phyloP scores from a whole-genome alignment of 2,329 filamentous ascomycete species.

The Phoma sp. region DNA sequence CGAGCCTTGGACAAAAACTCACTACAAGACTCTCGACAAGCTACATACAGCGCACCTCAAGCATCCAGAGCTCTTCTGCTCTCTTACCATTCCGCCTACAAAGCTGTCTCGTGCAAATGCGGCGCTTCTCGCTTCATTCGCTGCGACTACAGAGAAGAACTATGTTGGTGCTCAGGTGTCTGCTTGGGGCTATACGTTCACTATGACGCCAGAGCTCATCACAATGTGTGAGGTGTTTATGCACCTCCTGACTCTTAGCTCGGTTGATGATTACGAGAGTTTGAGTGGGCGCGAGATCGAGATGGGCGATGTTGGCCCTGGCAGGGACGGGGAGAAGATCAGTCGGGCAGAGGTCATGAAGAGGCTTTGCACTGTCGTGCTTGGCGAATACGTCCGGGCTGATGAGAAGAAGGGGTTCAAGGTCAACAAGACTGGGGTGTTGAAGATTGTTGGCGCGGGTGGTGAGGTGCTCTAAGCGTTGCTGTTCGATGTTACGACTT shows the following conservation, averaged over 20 bases:
- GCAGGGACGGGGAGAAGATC: constrained; percentile 30
- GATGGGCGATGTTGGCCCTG: constrained; percentile 37
- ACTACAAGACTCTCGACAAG: constrained; percentile 47
- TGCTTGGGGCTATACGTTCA: constrained; percentile 46
- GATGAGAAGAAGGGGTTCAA: constrained; percentile 42
- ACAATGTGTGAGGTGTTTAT: constrained; percentile 45
- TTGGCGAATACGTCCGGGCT: constrained; percentile 40
- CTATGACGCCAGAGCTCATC: constrained; percentile 39
- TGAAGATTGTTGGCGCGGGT: constrained; percentile 20
- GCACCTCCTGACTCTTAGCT: constrained; percentile 37
- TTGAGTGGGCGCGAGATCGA: constrained; percentile 33
- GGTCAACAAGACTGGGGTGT: constrained; percentile 21
- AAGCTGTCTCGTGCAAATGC: constrained; percentile 36
- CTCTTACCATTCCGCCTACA: constrained; percentile 18
- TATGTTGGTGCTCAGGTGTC: constrained; percentile 38
- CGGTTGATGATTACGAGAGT: constrained; percentile 34
- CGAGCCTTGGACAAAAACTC: constrained; percentile 49
- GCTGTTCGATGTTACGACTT: neutral
- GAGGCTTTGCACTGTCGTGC: constrained; percentile 41
- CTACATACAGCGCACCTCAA: constrained; percentile 44
- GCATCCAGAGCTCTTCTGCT: constrained; percentile 39
- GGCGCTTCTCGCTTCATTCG: constrained; percentile 34
- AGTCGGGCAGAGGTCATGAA: constrained; percentile 34
- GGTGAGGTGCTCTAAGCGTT: constrained; percentile 3
- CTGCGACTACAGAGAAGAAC: constrained; percentile 24